Base-by-base conservation (phyloP, 1,139 yeast genomes). In the Zhuliangozyma blackwelliae region DNA sequence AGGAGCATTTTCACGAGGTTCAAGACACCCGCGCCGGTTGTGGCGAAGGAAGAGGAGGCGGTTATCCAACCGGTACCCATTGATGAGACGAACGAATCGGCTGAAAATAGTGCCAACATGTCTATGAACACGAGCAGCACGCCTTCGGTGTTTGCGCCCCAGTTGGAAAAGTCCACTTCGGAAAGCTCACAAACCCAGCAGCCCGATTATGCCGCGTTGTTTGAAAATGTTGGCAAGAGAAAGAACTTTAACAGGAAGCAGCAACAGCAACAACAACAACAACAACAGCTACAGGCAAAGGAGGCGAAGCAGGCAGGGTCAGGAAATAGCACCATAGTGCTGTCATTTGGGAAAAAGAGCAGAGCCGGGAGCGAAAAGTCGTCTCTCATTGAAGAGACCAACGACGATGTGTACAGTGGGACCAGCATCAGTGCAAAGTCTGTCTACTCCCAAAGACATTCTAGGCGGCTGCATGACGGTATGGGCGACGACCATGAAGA, bases 121-220 rank as follows among this genome's bases (percentile, higher is more conserved):
- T 22, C 23, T 7, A 9, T 7, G 9, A 3, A 22, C 7, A 22
- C 23, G 23, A 22, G 23, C 23, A 22, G 23, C 23, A 22, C 23
- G 10, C 23, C 23, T 9, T 22, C 23, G 23, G 23, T 22, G 23
- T 2, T 7, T 9, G 23, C 23, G 3, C 7, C 23, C 3, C 23
- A 22, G 23, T 22, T 43, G 31, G 46, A 44, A 13, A 21, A 36
- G 13, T 32, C 46, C 5, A 37, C 46, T 3, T 53, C 49, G 36
- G 43, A 43, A 13, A 43, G 38, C 27, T 50, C 54, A 5, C 44
- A 40, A 38, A 28, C 40, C 16, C 28, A 35, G 16, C 37, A 38
- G 26, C 75, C 75, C 1, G 72, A 70, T 47, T 70, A 70, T 47
- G 74, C 68, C 2, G 73, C 75, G 4, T 57, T 70, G 25, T 70